Conservation (phyloP, 805 yeast genomes). For the Phaffomyces antillensis region DNA sequence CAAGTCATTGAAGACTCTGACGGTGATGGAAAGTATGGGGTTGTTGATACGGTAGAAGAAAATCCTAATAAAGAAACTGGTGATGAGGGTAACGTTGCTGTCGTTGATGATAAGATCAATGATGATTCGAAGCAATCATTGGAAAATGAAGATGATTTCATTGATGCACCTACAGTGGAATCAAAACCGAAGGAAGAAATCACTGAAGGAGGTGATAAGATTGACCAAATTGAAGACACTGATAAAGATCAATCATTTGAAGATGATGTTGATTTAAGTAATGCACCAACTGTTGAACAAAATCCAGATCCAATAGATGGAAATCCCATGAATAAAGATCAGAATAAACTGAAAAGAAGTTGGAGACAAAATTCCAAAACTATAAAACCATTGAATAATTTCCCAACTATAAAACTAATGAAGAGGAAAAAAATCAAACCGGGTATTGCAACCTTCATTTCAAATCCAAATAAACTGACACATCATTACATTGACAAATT, state of each 20-base stretch:
- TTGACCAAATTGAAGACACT: background rate
- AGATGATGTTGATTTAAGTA: background rate
- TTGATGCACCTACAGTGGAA: background rate
- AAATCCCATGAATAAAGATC: too few species aligned
- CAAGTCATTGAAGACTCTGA: too few species aligned
- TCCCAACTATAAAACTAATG: conserved; percentile 9
- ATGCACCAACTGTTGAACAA: too few species aligned
- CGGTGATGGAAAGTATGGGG: too few species aligned
- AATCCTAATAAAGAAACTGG: background rate
- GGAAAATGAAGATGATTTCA: background rate
- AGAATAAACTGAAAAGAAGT: background rate
- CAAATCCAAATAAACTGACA: conserved; percentile 43
- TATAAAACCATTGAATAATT: conserved; percentile 5
- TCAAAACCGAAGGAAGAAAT: background rate
- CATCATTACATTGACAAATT: conserved; percentile 43
- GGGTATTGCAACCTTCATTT: conserved; percentile 46
- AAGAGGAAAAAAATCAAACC: conserved; percentile 34
- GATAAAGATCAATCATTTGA: background rate
- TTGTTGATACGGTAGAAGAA: background rate
- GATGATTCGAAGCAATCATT: background rate
- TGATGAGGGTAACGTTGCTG: background rate
- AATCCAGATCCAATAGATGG: too few species aligned
- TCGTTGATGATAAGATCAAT: background rate
- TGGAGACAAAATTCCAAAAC: conserved; percentile 1
- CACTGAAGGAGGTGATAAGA: background rate